Base-by-base conservation (phyloP, 2,329 filamentous ascomycete genomes). In the Trichoderma lentiforme region DNA sequence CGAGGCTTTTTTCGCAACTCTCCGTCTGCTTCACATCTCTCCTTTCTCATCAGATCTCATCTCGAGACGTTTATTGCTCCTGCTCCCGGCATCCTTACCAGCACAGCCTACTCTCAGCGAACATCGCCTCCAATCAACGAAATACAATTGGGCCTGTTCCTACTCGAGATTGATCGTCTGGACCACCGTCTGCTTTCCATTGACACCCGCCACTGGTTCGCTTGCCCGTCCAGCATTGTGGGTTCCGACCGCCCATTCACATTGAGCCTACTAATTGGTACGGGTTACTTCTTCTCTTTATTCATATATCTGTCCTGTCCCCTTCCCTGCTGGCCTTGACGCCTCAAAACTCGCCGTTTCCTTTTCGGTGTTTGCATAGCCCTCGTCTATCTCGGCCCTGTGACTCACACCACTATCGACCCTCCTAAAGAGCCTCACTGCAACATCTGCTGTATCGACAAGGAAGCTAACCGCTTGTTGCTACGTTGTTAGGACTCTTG, bases 401-500 rank as follows among this genome's bases (percentile, higher is more conserved):
- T 74, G 73, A 74, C 73, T 74, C 73, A 74, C 69, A 65, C 72
- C 30, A 43, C 60, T 51, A 43, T 73, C 68, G 51, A 71, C 58
- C 68, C 34, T 66, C 66, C 62, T 30, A 26, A 32, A 53, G 68
- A 71, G 73, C 73, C 72, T 65, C 72, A 36, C 24, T 58, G 39
- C 39, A 71, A 66, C 71, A 65, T 71, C 51, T 72, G 28, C 39
- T 51, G 24, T 28, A 56, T 71, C 62, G 73, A 75, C 73, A 74
- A 75, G 75, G 75, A 74, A 74, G 75, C 78, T 79, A 79, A 79
- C 76, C 74, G 74, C 71, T 77, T 74, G 78, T 71, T 26, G 51
- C 75, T 70, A 76, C 75, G 73, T 74, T 60, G 58, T 77, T 74
- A 79, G 78, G 79, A 81, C 78, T 78, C 76, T 74, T 75, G 76